Base-by-base conservation (phyloP, 768 basidiomycete species). In the Cystobasidium onofrii region DNA sequence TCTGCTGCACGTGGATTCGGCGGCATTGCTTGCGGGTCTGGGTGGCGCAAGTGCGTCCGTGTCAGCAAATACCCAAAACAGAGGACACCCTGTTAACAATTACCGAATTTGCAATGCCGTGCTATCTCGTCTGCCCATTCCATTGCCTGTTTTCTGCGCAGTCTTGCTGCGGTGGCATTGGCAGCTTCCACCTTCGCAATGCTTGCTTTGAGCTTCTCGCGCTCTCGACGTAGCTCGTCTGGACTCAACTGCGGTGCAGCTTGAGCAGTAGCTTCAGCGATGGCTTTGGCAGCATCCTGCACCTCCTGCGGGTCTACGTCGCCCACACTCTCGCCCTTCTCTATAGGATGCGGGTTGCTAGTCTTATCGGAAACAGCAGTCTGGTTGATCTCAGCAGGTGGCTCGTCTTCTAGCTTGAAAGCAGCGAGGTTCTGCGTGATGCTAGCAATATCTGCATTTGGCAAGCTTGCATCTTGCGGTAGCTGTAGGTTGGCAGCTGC, bases 81-180 rank as follows among this genome's bases (percentile, higher is more conserved):
- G 39, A 25, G 12, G 34, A 41, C 9, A 25, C 33, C 6, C 27
- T 13, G 10, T 15, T 17, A 52, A 18, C 15, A 60, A 54, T 36
- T 31, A 71, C 69, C 69, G 13, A 71, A 55, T 34, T 71, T 71
- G 69, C 69, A 71, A 60, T 71, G 69, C 39, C 34, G 9, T n/a
- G 69, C 54, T 2, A 71, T 29, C 20, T 55, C 69, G 41, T 71
- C 69, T 60, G 69, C 69, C 69, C 69, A 71, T 33, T 71, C 69
- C n/a, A 29, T 12, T 9, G 69, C 69, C 12, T 36, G 33, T 34
- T 61, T 52, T 15, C 29, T 6, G 3, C 69, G 52, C 23, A 54
- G 10, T 39, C n/a, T 39, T 29, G 69, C 10, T 13, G 55, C 52
- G 9, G 31, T 23, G 15, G 27, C 33, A 39, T 71, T 71, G 1